These are phyloP conservation scores for Picocystis salinarum DNA, from an alignment of 139 green algal genomes.

Conservation along the genomic window DNA sequence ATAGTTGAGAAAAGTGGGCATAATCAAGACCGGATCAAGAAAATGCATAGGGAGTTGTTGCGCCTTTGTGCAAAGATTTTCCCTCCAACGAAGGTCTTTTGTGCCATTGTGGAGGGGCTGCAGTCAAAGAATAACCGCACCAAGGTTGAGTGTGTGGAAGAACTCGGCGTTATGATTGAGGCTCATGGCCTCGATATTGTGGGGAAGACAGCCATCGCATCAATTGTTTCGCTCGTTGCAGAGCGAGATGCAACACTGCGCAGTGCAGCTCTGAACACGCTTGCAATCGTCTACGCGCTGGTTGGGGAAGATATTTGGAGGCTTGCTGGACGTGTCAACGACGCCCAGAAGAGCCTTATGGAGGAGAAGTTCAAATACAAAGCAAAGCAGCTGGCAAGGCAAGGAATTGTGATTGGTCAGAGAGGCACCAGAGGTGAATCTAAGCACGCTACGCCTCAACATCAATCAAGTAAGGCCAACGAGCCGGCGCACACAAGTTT, in stretches of 20 bases:
- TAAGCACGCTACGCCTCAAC: conserved; percentile 6
- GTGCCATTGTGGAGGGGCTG: conserved; percentile 34
- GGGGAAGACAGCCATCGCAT: conserved; percentile 13
- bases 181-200: conserved; percentile 18
- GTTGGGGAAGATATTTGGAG: conserved; percentile 52
- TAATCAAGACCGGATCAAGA: conserved; percentile 34
- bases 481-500: too few species aligned
- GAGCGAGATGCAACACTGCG: conserved; percentile 68
- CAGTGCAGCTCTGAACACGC: conserved; percentile 37
- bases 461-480: too few species aligned
- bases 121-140: conserved; percentile 80
- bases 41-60: conserved; percentile 46
- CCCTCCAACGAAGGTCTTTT: conserved; percentile 12
- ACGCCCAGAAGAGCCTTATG: conserved; percentile 52
- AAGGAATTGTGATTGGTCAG: conserved; percentile 6
- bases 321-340: conserved; percentile 44
- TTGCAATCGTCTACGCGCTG: conserved; percentile 55
- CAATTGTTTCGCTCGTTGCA: conserved; percentile 35
- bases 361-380: conserved; percentile 60
- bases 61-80: conserved; percentile 3
- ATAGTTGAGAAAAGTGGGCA: conserved; percentile 85
- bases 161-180: conserved; percentile 45
- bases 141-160: conserved; percentile 62
- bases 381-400: conserved; percentile 25
- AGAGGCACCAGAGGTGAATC: conserved; percentile 24